A percentile compares a stretch with the other conserved stretches of the same genome.
Conservation (phyloP, 179 eudicot species). For the Silene noctiflora region DNA sequence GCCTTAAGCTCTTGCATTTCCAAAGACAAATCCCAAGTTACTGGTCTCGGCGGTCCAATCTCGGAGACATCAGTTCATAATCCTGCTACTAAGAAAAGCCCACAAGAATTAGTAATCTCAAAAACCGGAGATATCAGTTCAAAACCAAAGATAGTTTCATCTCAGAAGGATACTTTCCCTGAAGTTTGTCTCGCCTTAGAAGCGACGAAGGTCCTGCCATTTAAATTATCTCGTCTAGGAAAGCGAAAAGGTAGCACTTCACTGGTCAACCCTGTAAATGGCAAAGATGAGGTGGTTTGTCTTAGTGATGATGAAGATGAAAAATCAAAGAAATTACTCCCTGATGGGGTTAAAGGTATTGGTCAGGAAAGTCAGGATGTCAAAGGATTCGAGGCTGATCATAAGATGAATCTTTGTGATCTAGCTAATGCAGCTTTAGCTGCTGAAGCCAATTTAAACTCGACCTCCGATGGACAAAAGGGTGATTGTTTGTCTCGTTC, state of each 20-base stretch:
- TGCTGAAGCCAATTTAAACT: conserved; percentile 32
- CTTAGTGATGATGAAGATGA: conserved; percentile 84
- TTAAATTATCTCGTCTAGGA: conserved; percentile 28
- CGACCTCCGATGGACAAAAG: conserved; percentile 33
- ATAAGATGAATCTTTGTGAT: conserved; percentile 37
- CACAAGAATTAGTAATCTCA: conserved; percentile 22
- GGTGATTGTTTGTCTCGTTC: conserved; percentile 36
- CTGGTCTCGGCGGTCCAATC: conserved; percentile 30
- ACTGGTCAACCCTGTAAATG: conserved; percentile 23
- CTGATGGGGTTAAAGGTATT: conserved; percentile 26
- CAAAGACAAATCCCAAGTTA: conserved; percentile 44
- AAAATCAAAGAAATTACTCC: conserved; percentile 29
- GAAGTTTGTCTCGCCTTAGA: conserved; percentile 39
- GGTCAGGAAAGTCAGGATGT: conserved; percentile 26
- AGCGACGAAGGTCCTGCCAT: conserved; percentile 30
- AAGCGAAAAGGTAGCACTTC: conserved; percentile 28
- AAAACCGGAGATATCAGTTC: conserved; percentile 35
- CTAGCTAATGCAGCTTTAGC: conserved; percentile 40
- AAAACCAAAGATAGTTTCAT: conserved; percentile 26
- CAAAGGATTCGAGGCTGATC: conserved; percentile 30
- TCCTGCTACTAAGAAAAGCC: conserved; percentile 26
- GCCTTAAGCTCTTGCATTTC: conserved; percentile 63
- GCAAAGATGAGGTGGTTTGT: conserved; percentile 50
- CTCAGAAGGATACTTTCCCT: conserved; percentile 32
- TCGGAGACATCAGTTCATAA: conserved; percentile 35